Base-by-base conservation (phyloP, 257 asterid genomes). In the Agastache rugosa region DNA sequence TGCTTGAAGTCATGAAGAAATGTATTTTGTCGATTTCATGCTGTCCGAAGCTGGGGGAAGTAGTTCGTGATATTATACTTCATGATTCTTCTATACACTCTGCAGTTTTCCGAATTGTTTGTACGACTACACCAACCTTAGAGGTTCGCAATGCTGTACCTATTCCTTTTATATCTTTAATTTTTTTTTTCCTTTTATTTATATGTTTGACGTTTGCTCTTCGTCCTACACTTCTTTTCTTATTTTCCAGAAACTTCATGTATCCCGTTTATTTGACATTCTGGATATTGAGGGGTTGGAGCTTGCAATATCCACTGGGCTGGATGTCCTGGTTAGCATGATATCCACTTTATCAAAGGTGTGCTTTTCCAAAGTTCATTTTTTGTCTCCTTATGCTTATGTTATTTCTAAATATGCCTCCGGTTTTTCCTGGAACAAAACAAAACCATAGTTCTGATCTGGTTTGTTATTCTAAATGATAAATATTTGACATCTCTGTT, bases 281-380 rank as follows among this genome's bases (percentile, higher is more conserved):
- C 48, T 74, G 85, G 99, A 94, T 73, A 86, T 94, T 85, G 99
- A 90, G 82, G 97, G 96, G 59, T 78, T 94, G 82, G 92, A 92
- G 67, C 76, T 80, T 63, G 90, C 97, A 62, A 78, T 92, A 83
- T 82, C 87, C 42, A 63, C 84, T 79, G 96, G 89, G 64, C 78
- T 94, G 87, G 97, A 89, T 84, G 87, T 94, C 76, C 85, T 94
- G 56, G 78, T 61, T 67, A 74, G 84, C 75, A 85, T 94, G 92
- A 79, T 85, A 35, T 85, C 88, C 73, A 69, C 78, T 75, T 80
- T 80, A 59, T 80, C 90, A 34, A 86, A 88, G 97, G 99, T 92
- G 83, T 78, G 87, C 75, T 67, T 72, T 59, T 62, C 37, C 66
- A 54, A 16, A n/a, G 83, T 75, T 74, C 25, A 50, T 29, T 34